These are phyloP conservation scores for Dictyostelium capitatum DNA, from an alignment of 78 protist species.

Conservation along the genomic window DNA sequence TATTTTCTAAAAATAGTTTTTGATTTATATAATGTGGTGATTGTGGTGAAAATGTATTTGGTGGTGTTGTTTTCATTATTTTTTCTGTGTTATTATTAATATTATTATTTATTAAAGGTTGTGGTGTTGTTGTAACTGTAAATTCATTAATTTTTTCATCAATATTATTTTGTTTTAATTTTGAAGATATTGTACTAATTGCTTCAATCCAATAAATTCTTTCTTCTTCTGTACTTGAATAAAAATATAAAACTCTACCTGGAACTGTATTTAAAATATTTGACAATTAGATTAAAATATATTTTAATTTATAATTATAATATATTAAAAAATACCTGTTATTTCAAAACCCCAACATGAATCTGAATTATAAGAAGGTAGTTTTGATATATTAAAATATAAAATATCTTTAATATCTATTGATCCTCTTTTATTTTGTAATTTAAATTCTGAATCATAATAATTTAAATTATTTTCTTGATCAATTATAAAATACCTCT, in stretches of 20 bases:
- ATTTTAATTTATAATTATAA: background rate
- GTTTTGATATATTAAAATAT: constrained; percentile 15
- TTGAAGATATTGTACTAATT: constrained; percentile 7
- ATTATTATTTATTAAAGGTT: background rate
- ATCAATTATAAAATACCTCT: constrained; percentile 25
- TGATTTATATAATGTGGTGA: too few relatives aligned
- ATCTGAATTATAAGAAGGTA: background rate
- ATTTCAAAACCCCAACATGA: constrained; percentile 24
- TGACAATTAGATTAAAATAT: background rate
- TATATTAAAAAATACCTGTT: constrained; percentile 28
- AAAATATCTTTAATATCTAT: constrained; percentile 39
- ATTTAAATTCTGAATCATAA: background rate
- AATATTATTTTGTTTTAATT: constrained; percentile 1
- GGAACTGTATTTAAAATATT: background rate
- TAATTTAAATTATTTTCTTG: background rate
- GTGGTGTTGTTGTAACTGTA: background rate
- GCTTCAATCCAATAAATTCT: constrained; percentile 65
- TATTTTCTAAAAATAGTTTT: too few relatives aligned
- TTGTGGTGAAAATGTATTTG: background rate
- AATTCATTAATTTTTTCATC: background rate
- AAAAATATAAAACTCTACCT: constrained; percentile 26
- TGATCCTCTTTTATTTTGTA: background rate
- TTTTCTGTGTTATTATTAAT: background rate
- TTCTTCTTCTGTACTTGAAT: constrained; percentile 28
- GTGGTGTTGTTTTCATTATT: background rate